phyloP scores from a whole-genome alignment of 1,139 yeast species.

The Blastobotrys arbuscula region DNA sequence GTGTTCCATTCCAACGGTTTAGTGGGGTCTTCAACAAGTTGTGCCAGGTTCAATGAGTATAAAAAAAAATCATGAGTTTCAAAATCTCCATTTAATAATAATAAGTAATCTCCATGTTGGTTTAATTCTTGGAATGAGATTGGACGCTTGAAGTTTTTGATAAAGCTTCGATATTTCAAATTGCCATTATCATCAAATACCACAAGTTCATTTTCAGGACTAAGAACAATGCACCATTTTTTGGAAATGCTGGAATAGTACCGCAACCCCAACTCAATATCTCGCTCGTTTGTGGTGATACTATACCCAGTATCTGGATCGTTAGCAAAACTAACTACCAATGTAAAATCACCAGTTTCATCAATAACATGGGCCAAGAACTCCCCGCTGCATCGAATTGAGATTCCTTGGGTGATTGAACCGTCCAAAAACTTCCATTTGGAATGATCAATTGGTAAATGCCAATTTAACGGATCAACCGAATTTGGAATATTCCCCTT shows the following conservation, averaged over 20 bases:
- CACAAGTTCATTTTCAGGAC: neutral
- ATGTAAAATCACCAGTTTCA: neutral
- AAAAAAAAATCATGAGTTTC: neutral
- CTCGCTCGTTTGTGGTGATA: neutral
- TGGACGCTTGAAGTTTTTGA: neutral
- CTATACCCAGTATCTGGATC: neutral
- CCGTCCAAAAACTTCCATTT: neutral
- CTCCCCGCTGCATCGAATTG: neutral
- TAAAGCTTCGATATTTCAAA: neutral
- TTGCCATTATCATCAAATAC: neutral
- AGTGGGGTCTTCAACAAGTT: neutral
- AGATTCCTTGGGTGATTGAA: neutral
- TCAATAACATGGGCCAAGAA: neutral
- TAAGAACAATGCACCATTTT: neutral
- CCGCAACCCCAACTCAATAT: neutral
- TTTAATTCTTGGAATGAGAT: constrained; percentile 1
- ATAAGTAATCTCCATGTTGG: constrained; percentile 1
- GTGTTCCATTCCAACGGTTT: neutral
- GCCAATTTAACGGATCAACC: neutral
- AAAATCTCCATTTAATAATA: neutral
- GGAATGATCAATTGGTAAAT: neutral
- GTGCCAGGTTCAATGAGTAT: neutral
- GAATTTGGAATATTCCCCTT: neutral
- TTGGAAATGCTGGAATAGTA: constrained; percentile 1
- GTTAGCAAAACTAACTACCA: neutral